Conservation (phyloP, 148 eudicot genomes). For the Talinum fruticosum region DNA sequence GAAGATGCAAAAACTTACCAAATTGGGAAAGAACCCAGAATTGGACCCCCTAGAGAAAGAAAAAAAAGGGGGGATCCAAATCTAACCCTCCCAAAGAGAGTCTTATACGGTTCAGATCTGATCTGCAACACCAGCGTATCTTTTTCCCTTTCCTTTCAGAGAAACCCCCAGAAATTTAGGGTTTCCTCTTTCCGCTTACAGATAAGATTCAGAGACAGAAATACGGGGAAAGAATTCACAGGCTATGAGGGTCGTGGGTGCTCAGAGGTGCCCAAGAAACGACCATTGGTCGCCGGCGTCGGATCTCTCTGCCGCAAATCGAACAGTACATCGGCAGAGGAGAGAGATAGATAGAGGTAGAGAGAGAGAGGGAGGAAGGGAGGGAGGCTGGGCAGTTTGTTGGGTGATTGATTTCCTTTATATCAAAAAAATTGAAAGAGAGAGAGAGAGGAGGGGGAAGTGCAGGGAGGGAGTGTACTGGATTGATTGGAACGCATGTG, state of each 20-base stretch:
- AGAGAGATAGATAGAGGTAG: background rate
- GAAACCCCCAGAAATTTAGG: background rate
- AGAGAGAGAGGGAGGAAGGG: background rate
- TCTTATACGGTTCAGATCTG: constrained; percentile 13
- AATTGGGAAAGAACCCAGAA: constrained; percentile 15
- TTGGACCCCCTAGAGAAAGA: background rate
- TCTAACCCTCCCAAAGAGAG: constrained; percentile 8
- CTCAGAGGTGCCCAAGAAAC: background rate
- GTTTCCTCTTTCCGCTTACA: background rate
- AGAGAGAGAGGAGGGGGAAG: background rate
- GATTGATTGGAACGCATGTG: constrained; percentile 23
- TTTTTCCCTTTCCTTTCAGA: background rate
- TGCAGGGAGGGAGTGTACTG: background rate
- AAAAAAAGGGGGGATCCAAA: background rate
- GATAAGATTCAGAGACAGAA: constrained; percentile 12
- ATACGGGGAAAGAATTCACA: background rate
- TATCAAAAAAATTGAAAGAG: background rate
- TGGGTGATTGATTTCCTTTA: background rate
- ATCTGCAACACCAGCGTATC: background rate
- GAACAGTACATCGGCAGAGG: background rate
- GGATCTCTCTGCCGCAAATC: background rate
- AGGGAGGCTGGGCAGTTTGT: background rate
- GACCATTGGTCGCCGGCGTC: background rate
- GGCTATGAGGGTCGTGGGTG: too few species aligned
- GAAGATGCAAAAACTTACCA: constrained; percentile 11